These are phyloP conservation scores for Penicillium bialowiezense DNA, from an alignment of 495 filamentous ascomycete species.

Conservation along the genomic window DNA sequence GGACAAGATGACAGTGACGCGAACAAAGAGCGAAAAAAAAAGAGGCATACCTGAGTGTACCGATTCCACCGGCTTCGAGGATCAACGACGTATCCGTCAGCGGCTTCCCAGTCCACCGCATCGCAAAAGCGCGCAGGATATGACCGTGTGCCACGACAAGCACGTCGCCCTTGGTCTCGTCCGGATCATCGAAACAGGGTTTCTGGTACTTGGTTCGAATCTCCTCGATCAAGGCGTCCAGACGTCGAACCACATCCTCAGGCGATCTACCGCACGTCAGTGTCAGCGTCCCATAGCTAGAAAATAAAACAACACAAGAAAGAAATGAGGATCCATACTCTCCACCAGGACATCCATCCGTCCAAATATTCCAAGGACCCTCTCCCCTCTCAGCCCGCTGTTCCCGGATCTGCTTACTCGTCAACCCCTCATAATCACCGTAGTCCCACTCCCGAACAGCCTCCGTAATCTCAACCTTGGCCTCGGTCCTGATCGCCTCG, in stretches of 20 bases:
- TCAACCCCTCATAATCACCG: constrained; percentile 91
- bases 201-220: constrained; percentile 60
- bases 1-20: no score
- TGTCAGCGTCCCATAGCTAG: constrained; percentile 1
- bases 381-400: constrained; percentile 41
- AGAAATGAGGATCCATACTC: constrained; percentile 39
- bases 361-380: constrained; percentile 76
- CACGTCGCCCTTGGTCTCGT: constrained; percentile 55
- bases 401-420: constrained; percentile 64
- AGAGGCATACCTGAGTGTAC: constrained; percentile 62
- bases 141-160: constrained; percentile 80
- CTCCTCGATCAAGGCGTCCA: constrained; percentile 72
- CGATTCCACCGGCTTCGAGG: constrained; percentile 80
- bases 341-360: constrained; percentile 70
- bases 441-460: constrained; percentile 95
- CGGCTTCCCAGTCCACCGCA: constrained; percentile 76
- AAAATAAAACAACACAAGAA: neutral
- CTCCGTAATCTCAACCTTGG: constrained; percentile 65
- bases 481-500: constrained; percentile 47
- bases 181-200: constrained; percentile 36
- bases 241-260: constrained; percentile 60
- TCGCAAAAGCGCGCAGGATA: constrained; percentile 84
- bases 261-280: constrained; percentile 47
- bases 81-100: constrained; percentile 53
- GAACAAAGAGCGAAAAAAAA: no score